These are phyloP conservation scores for Cladorrhinum sp. DNA, from an alignment of 2,329 filamentous ascomycete species.

Conservation along the genomic window DNA sequence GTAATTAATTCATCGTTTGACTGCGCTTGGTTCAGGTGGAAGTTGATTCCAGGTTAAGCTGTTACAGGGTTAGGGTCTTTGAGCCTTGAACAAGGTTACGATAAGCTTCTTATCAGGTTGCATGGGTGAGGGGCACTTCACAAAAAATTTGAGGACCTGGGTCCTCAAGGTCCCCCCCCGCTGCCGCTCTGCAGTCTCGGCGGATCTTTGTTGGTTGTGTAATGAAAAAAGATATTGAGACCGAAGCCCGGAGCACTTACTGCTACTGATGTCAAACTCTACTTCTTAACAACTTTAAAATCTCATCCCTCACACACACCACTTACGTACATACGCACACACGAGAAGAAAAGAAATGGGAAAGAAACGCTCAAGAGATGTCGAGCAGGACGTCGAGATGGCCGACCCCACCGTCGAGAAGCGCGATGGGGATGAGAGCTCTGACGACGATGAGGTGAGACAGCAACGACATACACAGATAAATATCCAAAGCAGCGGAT, in stretches of 20 bases:
- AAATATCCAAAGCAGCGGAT: no score
- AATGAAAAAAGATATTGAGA: neutral
- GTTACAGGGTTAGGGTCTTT: neutral
- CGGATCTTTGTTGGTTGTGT: neutral
- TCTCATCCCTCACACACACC: no score
- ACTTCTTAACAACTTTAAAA: neutral
- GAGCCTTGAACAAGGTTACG: neutral
- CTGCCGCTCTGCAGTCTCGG: neutral
- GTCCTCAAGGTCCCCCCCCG: constrained; percentile 21
- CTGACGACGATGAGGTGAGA: constrained; percentile 47
- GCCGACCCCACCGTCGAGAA: constrained; percentile 28
- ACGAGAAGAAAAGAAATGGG: constrained; percentile 31
- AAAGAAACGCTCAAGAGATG: constrained; percentile 38
- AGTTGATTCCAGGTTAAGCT: no score
- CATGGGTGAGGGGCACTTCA: neutral
- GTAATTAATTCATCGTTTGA: neutral
- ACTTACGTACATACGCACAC: neutral
- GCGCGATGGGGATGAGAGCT: constrained; percentile 45
- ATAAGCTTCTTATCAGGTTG: constrained; percentile 1
- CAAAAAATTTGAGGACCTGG: constrained; percentile 17
- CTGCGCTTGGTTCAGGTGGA: neutral
- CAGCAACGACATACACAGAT: no score
- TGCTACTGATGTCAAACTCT: neutral
- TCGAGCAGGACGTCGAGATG: constrained; percentile 27
- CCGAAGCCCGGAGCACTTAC: neutral